These are phyloP conservation scores for Neurospora sp. DNA, from an alignment of 495 filamentous ascomycete genomes.

Conservation along the genomic window DNA sequence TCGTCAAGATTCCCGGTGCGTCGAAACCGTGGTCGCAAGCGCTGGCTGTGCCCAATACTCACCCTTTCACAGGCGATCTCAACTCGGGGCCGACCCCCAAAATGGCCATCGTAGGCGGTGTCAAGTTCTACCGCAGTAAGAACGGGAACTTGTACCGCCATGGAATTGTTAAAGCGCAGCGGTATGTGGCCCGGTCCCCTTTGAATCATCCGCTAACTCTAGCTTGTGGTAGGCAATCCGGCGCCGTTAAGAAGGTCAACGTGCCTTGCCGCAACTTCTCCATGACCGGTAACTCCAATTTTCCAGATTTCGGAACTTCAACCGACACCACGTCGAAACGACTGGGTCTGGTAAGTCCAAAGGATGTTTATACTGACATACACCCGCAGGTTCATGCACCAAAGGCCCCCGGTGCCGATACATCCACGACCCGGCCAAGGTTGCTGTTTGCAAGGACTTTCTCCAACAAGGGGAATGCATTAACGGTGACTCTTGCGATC, in stretches of 20 bases:
- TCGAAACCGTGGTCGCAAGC: constrained; percentile 6
- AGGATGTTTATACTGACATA: constrained; percentile 23
- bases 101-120: constrained; percentile 64
- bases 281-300: constrained; percentile 67
- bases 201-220: constrained; percentile 15
- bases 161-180: constrained; percentile 54
- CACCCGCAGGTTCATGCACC: constrained; percentile 60
- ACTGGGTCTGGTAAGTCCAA: constrained; percentile 18
- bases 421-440: constrained; percentile 76
- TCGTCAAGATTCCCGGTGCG: constrained; percentile 63
- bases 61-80: constrained; percentile 45
- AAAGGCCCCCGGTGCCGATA: constrained; percentile 74
- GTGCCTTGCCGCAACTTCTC: constrained; percentile 84
- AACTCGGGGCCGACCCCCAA: constrained; percentile 69
- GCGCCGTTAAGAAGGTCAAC: constrained; percentile 54
- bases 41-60: constrained; percentile 26
- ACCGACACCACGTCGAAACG: constrained; percentile 12
- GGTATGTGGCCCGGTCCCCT: constrained; percentile 39
- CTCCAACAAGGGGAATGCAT: constrained; percentile 70
- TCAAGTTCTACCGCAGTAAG: constrained; percentile 82
- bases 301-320: constrained; percentile 31
- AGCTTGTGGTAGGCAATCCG: constrained; percentile 25
- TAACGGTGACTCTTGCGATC: constrained; percentile 74
- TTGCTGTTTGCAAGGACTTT: constrained; percentile 85
- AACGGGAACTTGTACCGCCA: constrained; percentile 81